Percentiles rank a stretch among this genome's conserved stretches.
phyloP scores from a whole-genome alignment of 768 basidiomycete genomes.

The Pisolithus microcarpus region DNA sequence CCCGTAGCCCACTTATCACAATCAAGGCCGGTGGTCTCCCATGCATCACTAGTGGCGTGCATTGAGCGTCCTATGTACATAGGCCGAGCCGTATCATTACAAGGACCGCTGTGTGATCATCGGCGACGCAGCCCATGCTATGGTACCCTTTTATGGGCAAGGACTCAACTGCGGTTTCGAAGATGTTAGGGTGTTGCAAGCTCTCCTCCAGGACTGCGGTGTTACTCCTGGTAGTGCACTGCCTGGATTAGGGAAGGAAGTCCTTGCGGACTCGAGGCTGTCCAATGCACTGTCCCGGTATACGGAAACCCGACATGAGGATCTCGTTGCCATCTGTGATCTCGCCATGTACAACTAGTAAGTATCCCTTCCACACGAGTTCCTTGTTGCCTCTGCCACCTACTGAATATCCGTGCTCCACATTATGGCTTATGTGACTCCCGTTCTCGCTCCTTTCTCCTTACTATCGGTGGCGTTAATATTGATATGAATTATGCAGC shows the following conservation, averaged over 20 bases:
- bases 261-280: conserved; percentile 47
- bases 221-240: conserved; percentile 42
- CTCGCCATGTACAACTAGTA: conserved; percentile 97
- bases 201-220: conserved; percentile 63
- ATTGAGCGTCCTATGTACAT: conserved; percentile 11
- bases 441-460: conserved; percentile 10
- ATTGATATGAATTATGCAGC: conserved; percentile 35
- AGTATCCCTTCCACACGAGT: conserved; percentile 34
- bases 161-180: conserved; percentile 97
- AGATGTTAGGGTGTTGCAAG: conserved; percentile 85
- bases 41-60: conserved; percentile 15
- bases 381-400: conserved; percentile 1
- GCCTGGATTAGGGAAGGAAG: conserved; percentile 23
- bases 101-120: conserved; percentile 80
- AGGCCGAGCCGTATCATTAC: conserved; percentile 89
- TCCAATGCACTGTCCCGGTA: conserved; percentile 68
- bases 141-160: conserved; percentile 99
- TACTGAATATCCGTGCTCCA: background rate
- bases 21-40: conserved; percentile 64
- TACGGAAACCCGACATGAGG: conserved; percentile 75
- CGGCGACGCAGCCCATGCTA: conserved; percentile 94
- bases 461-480: conserved; percentile 13
- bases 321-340: conserved; percentile 84
- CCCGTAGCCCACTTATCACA: conserved; percentile 83
- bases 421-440: conserved; percentile 1